A percentile compares a stretch with the other conserved stretches of the same genome.
phyloP scores from a whole-genome alignment of 176 grass and related monocot genomes.

The Melocanna baccifera region DNA sequence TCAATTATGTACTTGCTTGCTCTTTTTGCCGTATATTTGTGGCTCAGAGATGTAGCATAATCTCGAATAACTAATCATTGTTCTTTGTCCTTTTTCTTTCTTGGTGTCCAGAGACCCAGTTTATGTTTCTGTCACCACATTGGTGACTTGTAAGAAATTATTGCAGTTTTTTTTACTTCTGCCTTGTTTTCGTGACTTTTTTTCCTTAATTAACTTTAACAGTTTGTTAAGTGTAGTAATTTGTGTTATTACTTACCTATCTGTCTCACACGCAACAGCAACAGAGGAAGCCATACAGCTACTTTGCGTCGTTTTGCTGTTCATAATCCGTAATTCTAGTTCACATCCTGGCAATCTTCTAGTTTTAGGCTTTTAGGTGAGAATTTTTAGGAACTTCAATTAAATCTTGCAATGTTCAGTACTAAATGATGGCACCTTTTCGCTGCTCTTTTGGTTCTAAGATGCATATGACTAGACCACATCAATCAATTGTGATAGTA shows the following conservation, averaged over 20 bases:
- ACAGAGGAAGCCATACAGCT: not conserved
- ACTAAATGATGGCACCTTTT: constrained; percentile 10
- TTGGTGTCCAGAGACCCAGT: not conserved
- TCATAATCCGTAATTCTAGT: not conserved
- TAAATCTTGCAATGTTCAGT: not conserved
- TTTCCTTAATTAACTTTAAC: not conserved
- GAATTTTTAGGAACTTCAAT: not conserved
- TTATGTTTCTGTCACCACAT: not conserved
- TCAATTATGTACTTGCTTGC: constrained; percentile 22
- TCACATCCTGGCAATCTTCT: not conserved
- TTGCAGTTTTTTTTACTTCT: not conserved
- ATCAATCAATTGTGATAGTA: constrained; percentile 8
- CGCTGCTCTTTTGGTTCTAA: not conserved
- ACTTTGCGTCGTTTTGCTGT: not conserved
- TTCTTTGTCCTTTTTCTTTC: constrained; percentile 10
- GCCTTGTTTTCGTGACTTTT: not conserved
- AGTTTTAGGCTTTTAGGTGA: not conserved
- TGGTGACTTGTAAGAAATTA: not conserved
- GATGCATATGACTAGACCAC: constrained; percentile 25
- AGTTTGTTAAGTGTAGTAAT: not conserved
- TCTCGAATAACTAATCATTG: constrained; percentile 15
- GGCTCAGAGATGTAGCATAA: not conserved
- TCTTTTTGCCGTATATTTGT: constrained; percentile 22
- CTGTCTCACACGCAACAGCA: not conserved
- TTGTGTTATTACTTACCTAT: not conserved